Percentiles rank a stretch among this genome's conserved stretches.
These are phyloP conservation scores for Stachybotrys elegans DNA, from an alignment of 2,329 filamentous ascomycete genomes.

Conservation along the genomic window DNA sequence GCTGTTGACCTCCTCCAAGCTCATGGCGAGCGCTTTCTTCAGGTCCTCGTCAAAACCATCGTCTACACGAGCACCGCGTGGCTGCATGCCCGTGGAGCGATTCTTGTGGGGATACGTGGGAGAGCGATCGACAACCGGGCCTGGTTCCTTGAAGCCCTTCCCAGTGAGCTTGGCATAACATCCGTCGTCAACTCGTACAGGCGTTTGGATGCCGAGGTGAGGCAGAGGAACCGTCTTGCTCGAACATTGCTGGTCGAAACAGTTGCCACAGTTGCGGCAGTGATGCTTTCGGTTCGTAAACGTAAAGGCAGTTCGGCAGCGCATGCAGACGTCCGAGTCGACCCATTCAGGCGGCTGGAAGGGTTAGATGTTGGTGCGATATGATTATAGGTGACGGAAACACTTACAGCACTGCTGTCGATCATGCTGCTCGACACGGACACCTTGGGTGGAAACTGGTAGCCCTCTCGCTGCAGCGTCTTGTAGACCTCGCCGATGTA, in stretches of 20 bases:
- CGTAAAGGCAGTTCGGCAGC: slow-evolving; percentile 89
- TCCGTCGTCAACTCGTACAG: slow-evolving; percentile 92
- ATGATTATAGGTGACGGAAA: background rate
- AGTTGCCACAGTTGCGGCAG: slow-evolving; percentile 95
- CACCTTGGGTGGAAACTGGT: slow-evolving; percentile 80
- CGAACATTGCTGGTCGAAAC: slow-evolving; percentile 94
- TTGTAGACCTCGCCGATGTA: slow-evolving; percentile 90
- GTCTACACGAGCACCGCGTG: slow-evolving; percentile 80
- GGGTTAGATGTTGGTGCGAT: background rate
- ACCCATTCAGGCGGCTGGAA: slow-evolving; percentile 93
- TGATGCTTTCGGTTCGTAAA: slow-evolving; percentile 99
- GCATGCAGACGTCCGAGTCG: slow-evolving; percentile 98
- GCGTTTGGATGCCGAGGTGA: slow-evolving; percentile 84
- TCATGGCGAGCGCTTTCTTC: slow-evolving; percentile 93
- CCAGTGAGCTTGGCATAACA: slow-evolving; percentile 87
- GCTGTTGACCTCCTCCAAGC: slow-evolving; percentile 83
- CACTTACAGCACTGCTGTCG: slow-evolving; percentile 84
- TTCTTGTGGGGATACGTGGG: slow-evolving; percentile 56
- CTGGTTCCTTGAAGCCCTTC: slow-evolving; percentile 42
- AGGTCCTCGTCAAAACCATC: slow-evolving; percentile 93
- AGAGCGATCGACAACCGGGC: slow-evolving; percentile 42
- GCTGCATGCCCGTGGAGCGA: slow-evolving; percentile 72
- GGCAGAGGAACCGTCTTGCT: slow-evolving; percentile 83
- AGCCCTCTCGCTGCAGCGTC: slow-evolving; percentile 77
- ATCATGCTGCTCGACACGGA: slow-evolving; percentile 95